Conservation (phyloP, 768 basidiomycete species). For the Scleroderma bovista region DNA sequence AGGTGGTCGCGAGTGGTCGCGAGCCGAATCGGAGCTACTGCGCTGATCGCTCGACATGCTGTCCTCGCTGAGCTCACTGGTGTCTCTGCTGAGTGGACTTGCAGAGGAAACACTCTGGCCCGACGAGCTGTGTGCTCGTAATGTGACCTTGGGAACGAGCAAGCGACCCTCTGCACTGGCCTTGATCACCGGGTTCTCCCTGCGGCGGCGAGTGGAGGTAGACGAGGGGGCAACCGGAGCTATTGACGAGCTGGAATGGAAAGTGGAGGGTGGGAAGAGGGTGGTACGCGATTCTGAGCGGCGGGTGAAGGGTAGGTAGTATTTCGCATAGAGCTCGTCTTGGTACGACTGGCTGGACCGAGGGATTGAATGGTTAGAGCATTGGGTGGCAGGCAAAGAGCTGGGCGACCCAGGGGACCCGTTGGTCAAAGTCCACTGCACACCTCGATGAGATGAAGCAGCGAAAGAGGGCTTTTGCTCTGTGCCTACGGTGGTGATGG, state of each 20-base stretch:
- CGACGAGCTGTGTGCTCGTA: constrained; percentile 29
- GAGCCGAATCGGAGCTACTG: constrained; percentile 17
- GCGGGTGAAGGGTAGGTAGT: constrained; percentile 50
- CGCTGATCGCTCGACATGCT: constrained; percentile 26
- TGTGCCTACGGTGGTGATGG: constrained; percentile 26
- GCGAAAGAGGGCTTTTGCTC: constrained; percentile 37
- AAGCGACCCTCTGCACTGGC: constrained; percentile 61
- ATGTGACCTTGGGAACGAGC: constrained; percentile 44
- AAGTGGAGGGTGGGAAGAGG: constrained; percentile 28
- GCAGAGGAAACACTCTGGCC: constrained; percentile 25
- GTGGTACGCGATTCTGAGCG: constrained; percentile 47
- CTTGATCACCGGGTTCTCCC: constrained; percentile 52
- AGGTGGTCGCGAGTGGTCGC: constrained; percentile 32
- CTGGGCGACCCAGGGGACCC: constrained; percentile 15
- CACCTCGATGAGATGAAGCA: constrained; percentile 47
- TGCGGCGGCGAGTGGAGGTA: constrained; percentile 31
- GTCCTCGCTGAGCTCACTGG: constrained; percentile 36
- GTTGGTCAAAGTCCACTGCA: constrained; percentile 41
- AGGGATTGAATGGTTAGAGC: constrained; percentile 18
- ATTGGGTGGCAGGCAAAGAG: constrained; percentile 21
- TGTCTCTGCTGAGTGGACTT: constrained; percentile 34
- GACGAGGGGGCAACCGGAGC: constrained; percentile 33
- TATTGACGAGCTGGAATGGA: constrained; percentile 32
- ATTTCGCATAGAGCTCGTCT: constrained; percentile 51
- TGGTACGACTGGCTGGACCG: constrained; percentile 29